These are phyloP conservation scores for Paracoccidioides lutzii DNA, from an alignment of 2,329 filamentous ascomycete species.

Conservation along the genomic window DNA sequence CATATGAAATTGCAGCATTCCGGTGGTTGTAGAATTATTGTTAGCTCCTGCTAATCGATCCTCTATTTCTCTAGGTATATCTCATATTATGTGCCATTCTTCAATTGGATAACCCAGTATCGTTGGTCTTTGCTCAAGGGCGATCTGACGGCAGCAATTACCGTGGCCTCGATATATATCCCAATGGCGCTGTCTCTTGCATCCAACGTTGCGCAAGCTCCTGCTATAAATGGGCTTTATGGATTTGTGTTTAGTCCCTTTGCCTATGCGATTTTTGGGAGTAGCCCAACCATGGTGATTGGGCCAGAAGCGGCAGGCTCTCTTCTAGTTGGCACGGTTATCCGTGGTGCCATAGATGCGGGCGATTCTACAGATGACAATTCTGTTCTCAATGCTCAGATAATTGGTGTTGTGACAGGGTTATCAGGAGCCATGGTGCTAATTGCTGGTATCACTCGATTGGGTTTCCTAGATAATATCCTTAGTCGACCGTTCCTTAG, in stretches of 20 bases:
- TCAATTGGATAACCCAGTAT: slow-evolving; percentile 87
- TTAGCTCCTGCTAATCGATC: slow-evolving; percentile 7
- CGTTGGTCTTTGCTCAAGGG: slow-evolving; percentile 67
- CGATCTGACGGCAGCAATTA: slow-evolving; percentile 76
- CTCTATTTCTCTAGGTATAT: slow-evolving; percentile 51
- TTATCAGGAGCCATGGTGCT: slow-evolving; percentile 81
- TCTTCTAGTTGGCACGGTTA: slow-evolving; percentile 73
- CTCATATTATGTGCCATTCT: slow-evolving; percentile 80
- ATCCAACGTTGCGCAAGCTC: slow-evolving; percentile 81
- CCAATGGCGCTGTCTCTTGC: slow-evolving; percentile 93
- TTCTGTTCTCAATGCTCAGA: slow-evolving; percentile 60
- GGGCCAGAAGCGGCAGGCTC: slow-evolving; percentile 92
- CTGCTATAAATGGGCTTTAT: slow-evolving; percentile 87
- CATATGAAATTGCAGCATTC: no score
- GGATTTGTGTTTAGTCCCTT: slow-evolving; percentile 86
- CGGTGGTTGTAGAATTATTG: slow-evolving; percentile 2
- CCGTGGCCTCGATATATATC: slow-evolving; percentile 97
- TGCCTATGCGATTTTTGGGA: slow-evolving; percentile 81
- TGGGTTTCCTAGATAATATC: slow-evolving; percentile 91
- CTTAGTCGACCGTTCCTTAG: slow-evolving; percentile 82
- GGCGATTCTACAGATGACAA: slow-evolving; percentile 54
- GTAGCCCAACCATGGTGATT: slow-evolving; percentile 83
- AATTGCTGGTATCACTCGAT: slow-evolving; percentile 67
- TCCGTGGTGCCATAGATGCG: slow-evolving; percentile 61
- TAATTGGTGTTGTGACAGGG: slow-evolving; percentile 78